Conservation (phyloP, 2,329 filamentous ascomycete genomes). For the Achaetomium macrosporum region DNA sequence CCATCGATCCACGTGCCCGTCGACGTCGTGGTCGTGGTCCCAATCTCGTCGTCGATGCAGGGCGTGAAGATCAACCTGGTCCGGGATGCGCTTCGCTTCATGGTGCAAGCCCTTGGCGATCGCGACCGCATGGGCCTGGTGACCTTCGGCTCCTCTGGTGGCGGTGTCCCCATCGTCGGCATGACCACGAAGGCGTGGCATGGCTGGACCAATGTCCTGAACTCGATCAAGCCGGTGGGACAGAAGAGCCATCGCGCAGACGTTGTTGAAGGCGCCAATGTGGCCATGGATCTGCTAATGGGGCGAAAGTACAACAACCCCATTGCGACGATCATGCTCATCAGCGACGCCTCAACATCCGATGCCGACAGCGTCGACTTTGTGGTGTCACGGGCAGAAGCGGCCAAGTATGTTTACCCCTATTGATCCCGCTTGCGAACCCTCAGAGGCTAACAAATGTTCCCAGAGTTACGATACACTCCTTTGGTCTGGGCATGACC, state of each 20-base stretch:
- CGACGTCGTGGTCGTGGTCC: slow-evolving; percentile 93
- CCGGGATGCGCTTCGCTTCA: slow-evolving; percentile 84
- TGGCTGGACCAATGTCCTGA: slow-evolving; percentile 81
- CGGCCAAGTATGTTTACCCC: slow-evolving; percentile 68
- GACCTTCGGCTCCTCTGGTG: slow-evolving; percentile 90
- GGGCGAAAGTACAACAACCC: slow-evolving; percentile 94
- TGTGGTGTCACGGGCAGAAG: slow-evolving; percentile 91
- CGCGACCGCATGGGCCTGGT: slow-evolving; percentile 95
- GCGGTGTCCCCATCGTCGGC: slow-evolving; percentile 90
- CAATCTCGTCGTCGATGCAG: slow-evolving; percentile 97
- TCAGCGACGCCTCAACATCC: slow-evolving; percentile 93
- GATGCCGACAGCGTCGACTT: slow-evolving; percentile 96
- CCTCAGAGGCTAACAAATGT: slow-evolving; percentile 23
- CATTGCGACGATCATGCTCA: slow-evolving; percentile 89
- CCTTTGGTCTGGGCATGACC: slow-evolving; percentile 90
- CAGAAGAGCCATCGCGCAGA: slow-evolving; percentile 96
- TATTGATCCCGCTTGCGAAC: neutral
- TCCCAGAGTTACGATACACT: slow-evolving; percentile 83
- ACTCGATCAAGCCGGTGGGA: slow-evolving; percentile 84
- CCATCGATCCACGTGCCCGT: slow-evolving; percentile 77
- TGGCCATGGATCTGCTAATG: slow-evolving; percentile 98
- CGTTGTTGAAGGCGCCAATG: slow-evolving; percentile 94
- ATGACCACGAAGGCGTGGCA: slow-evolving; percentile 96
- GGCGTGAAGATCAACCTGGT: slow-evolving; percentile 97
- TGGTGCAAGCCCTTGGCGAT: slow-evolving; percentile 84